Base-by-base conservation (phyloP, 225 moss, liverwort and hornwort species). In the Asterella californica region DNA sequence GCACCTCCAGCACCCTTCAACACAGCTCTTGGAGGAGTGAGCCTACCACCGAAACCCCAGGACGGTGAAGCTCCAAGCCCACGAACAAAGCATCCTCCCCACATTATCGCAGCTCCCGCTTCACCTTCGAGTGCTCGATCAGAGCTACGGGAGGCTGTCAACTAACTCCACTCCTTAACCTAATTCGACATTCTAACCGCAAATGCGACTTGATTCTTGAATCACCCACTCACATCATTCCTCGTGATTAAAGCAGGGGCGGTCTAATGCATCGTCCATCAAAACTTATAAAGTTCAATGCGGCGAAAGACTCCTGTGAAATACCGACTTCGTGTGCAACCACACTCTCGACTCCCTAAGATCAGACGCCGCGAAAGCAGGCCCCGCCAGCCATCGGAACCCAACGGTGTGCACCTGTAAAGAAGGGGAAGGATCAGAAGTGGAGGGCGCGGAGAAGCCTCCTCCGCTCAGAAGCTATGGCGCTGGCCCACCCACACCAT, bases 1-100 rank as follows among this genome's bases (percentile, higher is more conserved):
- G 71, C 64, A n/a, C 79, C 81, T 69, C 69, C 68, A 0, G 77
- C 78, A 6, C 45, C 78, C 38, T 33, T 47, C 17, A 64, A 64
- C 49, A 57, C 36, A 0, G 42, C 76, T 0, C 57, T 54, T 10
- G 55, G 63, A 10, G 75, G 85, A 19, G 80, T 78, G 12, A 83
- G 60, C 62, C 82, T 71, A 0, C 64, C 15, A 6, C 79, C 83
- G 9, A 78, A 60, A 29, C 74, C 73, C 79, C 79, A 81, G 0
- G 80, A 84, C 18, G 82, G 46, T 14, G 80, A 68, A 24, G 82
- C 46, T 27, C 84, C 81, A 10, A 86, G 53, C 15, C 84, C 88
- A 29, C 57, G 84, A 0, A 65, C 84, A 6, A 80, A 38, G 9
- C 36, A n/a, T 0, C 86, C 86, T 2, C 84, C 78, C 84, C 82